Conservation (phyloP, 805 yeast genomes). For the Kazachstania psychrophila region DNA sequence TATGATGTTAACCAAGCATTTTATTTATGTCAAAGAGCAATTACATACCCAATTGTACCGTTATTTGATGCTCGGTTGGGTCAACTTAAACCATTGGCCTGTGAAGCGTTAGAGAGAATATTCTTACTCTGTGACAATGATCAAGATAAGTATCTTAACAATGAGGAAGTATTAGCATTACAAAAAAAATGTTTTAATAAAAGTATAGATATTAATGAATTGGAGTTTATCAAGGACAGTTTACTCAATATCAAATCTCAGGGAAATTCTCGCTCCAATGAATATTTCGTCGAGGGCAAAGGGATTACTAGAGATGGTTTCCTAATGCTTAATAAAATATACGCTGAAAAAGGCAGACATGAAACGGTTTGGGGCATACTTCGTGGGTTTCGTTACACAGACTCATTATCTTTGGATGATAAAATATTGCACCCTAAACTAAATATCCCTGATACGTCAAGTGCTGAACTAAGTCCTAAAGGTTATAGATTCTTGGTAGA, state of each 20-base stretch:
- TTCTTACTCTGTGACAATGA: constrained; percentile 82
- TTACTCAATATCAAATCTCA: constrained; percentile 9
- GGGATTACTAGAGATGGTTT: constrained; percentile 75
- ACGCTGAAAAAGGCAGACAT: constrained; percentile 86
- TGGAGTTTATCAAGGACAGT: constrained; percentile 36
- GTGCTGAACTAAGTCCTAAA: constrained; percentile 84
- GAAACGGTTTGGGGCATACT: constrained; percentile 96
- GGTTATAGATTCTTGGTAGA: constrained; percentile 92
- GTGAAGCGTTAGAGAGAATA: constrained; percentile 66
- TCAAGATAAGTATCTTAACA: constrained; percentile 76
- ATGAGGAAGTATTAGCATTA: constrained; percentile 55
- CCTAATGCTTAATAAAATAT: constrained; percentile 63
- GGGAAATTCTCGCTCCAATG: constrained; percentile 17
- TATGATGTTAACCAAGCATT: constrained; percentile 77
- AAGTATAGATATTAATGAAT: constrained; percentile 41
- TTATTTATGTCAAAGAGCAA: constrained; percentile 87
- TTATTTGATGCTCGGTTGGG: constrained; percentile 88
- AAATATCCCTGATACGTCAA: constrained; percentile 63
- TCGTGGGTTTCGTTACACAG: constrained; percentile 82
- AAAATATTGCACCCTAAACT: constrained; percentile 68
- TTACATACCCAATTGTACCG: constrained; percentile 88
- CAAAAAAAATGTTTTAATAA: constrained; percentile 72
- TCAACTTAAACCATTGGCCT: constrained; percentile 64
- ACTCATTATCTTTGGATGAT: constrained; percentile 78
- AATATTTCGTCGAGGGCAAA: constrained; percentile 29